Percentiles rank a stretch among this genome's conserved stretches.
phyloP scores from a whole-genome alignment of 768 basidiomycete genomes.

The Daedalea quercina region DNA sequence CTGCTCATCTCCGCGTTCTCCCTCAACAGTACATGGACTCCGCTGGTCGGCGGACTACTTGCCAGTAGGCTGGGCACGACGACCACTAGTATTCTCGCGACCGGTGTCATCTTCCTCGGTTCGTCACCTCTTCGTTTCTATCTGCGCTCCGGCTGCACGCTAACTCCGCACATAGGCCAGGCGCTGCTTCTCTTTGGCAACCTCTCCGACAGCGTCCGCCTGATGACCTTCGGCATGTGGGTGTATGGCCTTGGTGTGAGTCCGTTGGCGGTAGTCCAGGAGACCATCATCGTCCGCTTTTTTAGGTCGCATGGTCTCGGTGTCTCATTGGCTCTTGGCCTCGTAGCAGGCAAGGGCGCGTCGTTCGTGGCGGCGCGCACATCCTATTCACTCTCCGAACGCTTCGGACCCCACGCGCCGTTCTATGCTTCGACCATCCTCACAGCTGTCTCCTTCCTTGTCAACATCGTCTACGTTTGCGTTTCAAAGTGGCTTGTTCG shows the following conservation, averaged over 20 bases:
- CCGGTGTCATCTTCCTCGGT: conserved; percentile 63
- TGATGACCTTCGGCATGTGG: conserved; percentile 74
- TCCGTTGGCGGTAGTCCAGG: conserved; percentile 78
- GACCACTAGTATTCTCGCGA: conserved; percentile 64
- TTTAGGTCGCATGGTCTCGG: conserved; percentile 73
- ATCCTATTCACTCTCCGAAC: conserved; percentile 67
- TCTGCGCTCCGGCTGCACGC: background rate
- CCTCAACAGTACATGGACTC: conserved; percentile 73
- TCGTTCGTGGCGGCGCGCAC: conserved; percentile 73
- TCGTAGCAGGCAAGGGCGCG: conserved; percentile 73
- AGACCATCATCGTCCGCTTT: conserved; percentile 79
- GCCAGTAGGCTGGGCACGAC: conserved; percentile 70
- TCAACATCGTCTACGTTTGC: conserved; percentile 63
- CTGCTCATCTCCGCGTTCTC: conserved; percentile 72
- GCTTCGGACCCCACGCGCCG: conserved; percentile 63
- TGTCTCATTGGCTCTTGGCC: conserved; percentile 74
- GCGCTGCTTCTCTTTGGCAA: conserved; percentile 62
- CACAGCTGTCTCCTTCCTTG: conserved; percentile 55
- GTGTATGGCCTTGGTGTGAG: conserved; percentile 75
- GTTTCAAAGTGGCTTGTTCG: conserved; percentile 59
- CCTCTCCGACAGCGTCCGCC: conserved; percentile 46
- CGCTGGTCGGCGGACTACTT: conserved; percentile 68
- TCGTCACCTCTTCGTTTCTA: conserved; percentile 7
- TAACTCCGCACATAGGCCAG: conserved; percentile 41
- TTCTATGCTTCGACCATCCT: conserved; percentile 65